phyloP scores from a whole-genome alignment of 169 alveolate species.

The Cryptosporidium ryanae region DNA sequence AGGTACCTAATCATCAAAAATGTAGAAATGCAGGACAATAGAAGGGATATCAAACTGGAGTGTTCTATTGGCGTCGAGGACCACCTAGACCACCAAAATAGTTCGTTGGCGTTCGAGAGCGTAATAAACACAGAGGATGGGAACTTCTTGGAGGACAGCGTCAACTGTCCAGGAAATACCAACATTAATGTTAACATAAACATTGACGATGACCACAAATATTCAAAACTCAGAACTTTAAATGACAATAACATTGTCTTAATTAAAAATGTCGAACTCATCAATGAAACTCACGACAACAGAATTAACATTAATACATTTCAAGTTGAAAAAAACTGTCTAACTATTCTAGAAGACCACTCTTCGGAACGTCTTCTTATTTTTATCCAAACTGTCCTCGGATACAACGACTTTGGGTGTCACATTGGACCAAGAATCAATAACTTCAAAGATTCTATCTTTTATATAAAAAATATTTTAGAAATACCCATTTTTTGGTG shows the following conservation, averaged over 20 bases:
- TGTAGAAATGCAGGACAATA: constrained; percentile 16
- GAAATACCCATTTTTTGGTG: constrained; percentile 63
- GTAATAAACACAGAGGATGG: constrained; percentile 25
- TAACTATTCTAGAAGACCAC: constrained; percentile 58
- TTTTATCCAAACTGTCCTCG: constrained; percentile 49
- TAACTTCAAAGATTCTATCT: constrained; percentile 28
- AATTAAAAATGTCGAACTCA: constrained; percentile 41
- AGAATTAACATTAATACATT: constrained; percentile 49
- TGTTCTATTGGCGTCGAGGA: not conserved
- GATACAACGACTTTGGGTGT: constrained; percentile 47
- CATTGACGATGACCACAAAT: constrained; percentile 18
- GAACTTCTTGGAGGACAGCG: constrained; percentile 1
- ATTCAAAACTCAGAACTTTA: constrained; percentile 14
- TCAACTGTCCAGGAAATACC: not conserved
- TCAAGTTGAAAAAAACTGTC: constrained; percentile 40
- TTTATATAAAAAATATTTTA: constrained; percentile 12
- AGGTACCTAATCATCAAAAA: constrained; percentile 9
- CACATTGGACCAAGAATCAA: constrained; percentile 37
- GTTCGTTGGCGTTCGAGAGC: constrained; percentile 10
- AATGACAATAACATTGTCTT: constrained; percentile 13
- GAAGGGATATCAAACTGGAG: not conserved
- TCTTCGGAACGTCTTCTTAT: constrained; percentile 29
- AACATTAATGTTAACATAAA: constrained; percentile 33
- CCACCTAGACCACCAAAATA: constrained; percentile 1
- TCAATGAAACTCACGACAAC: constrained; percentile 22